A percentile compares a stretch with the other conserved stretches of the same genome.
Evolutionary conservation across 352 stramenopile genomes (phyloP).

Genomic region (Blastocystis sp.): DNA sequence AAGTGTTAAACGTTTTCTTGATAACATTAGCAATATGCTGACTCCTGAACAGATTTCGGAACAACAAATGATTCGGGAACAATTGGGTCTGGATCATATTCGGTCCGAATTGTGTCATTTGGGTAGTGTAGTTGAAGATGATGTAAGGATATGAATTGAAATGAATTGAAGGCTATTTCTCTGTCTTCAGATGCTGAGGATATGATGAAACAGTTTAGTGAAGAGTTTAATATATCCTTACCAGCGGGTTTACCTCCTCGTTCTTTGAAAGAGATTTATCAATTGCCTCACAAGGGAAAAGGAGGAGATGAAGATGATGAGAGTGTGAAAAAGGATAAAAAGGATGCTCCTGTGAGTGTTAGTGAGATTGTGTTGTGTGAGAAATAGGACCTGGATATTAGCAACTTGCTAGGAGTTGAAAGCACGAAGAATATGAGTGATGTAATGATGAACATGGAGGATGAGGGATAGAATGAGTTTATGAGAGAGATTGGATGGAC

Average conservation of each 20-base stretch:
- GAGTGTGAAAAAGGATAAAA: background rate
- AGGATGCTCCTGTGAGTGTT: background rate
- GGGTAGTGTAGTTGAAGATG: constrained; percentile 44
- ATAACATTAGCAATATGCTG: background rate
- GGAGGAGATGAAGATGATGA: background rate
- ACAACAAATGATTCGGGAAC: constrained; percentile 25
- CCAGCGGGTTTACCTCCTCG: constrained; percentile 10
- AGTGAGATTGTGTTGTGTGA: background rate
- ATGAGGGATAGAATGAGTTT: constrained; percentile 13
- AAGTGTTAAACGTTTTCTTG: background rate
- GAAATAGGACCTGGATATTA: background rate
- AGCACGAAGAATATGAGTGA: constrained; percentile 16
- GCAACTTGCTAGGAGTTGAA: constrained; percentile 3
- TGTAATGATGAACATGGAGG: background rate
- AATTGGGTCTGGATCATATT: constrained; percentile 43
- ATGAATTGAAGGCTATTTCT: background rate
- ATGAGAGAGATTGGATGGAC: constrained; percentile 51
- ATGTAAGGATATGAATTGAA: background rate
- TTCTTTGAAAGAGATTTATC: constrained; percentile 58
- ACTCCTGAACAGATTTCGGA: background rate
- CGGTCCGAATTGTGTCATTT: constrained; percentile 18
- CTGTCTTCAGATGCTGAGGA: constrained; percentile 23
- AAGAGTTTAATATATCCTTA: constrained; percentile 14
- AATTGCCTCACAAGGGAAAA: constrained; percentile 53
- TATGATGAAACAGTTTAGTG: constrained; percentile 13